Percentiles rank a stretch among this genome's conserved stretches.
phyloP scores from a whole-genome alignment of 768 basidiomycete species.

The Tylopilus rubrobrunneus region DNA sequence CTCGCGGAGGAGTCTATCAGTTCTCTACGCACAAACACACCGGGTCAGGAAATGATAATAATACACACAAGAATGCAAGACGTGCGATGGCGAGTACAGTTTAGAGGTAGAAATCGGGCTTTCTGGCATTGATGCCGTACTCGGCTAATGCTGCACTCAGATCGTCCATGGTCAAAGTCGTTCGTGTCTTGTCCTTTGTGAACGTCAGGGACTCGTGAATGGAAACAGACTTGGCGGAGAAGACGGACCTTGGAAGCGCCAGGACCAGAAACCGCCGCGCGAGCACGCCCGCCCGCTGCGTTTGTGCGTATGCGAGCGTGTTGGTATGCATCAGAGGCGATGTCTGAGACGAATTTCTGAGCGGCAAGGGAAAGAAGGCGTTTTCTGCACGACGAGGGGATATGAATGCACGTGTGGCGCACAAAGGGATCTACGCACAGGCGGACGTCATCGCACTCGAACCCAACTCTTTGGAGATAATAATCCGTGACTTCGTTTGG shows the following conservation, averaged over 20 bases:
- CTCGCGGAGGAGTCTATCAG: too few species aligned
- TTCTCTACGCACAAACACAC: neutral
- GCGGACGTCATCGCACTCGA: slow-evolving; percentile 92
- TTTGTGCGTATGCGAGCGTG: slow-evolving; percentile 95
- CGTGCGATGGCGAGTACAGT: slow-evolving; percentile 1
- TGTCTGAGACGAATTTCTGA: slow-evolving; percentile 97
- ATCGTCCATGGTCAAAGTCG: slow-evolving; percentile 97
- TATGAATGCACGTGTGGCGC: neutral
- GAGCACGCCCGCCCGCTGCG: slow-evolving; percentile 68
- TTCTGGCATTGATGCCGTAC: slow-evolving; percentile 91
- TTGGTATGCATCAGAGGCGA: slow-evolving; percentile 94
- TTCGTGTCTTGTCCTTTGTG: slow-evolving; percentile 83
- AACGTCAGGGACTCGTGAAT: slow-evolving; percentile 4
- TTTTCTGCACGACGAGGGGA: slow-evolving; percentile 52
- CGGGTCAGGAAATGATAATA: neutral
- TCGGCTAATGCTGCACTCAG: slow-evolving; percentile 89
- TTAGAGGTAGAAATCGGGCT: slow-evolving; percentile 90
- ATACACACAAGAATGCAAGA: neutral
- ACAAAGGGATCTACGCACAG: slow-evolving; percentile 50
- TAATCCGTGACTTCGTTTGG: slow-evolving; percentile 98
- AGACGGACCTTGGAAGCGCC: slow-evolving; percentile 60
- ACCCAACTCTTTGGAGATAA: slow-evolving; percentile 93
- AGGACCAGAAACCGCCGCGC: slow-evolving; percentile 52
- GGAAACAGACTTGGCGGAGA: slow-evolving; percentile 5
- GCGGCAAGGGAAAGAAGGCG: slow-evolving; percentile 92